These are phyloP conservation scores for Dysphania ambrosioides DNA, from an alignment of 148 eudicot species.

Conservation along the genomic window DNA sequence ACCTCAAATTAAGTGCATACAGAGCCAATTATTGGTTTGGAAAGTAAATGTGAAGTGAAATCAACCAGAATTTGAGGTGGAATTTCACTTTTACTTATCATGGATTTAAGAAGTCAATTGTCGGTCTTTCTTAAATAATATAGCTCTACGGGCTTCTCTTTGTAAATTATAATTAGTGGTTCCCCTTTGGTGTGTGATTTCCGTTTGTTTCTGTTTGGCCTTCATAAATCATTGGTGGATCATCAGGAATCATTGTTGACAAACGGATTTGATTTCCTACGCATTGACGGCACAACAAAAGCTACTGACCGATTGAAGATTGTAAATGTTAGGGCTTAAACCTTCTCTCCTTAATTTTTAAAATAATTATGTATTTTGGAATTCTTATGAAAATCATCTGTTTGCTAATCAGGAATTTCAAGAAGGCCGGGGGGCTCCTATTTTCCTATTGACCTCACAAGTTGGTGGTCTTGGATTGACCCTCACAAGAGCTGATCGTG, in stretches of 20 bases:
- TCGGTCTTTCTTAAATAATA: not conserved
- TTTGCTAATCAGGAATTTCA: conserved; percentile 70
- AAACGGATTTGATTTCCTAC: conserved; percentile 58
- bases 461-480: conserved; percentile 98
- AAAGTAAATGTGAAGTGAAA: too few species aligned
- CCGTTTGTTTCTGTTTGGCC: not conserved
- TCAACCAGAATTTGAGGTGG: too few species aligned
- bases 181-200: not conserved
- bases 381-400: conserved; percentile 3
- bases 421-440: conserved; percentile 85
- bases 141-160: not conserved
- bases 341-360: conserved; percentile 2
- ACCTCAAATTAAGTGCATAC: too few species aligned
- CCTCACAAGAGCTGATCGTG: conserved; percentile 95
- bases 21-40: too few species aligned
- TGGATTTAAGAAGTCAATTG: not conserved
- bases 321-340: conserved; percentile 64
- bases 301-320: conserved; percentile 68
- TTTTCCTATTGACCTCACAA: conserved; percentile 91
- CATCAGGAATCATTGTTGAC: conserved; percentile 59
- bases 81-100: too few species aligned
- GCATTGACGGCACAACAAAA: conserved; percentile 96
- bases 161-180: not conserved
- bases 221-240: not conserved
- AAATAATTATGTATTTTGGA: not conserved